A percentile compares a stretch with the other conserved stretches of the same genome.
Evolutionary conservation across 805 yeast genomes (phyloP).

Genomic region (Candida broadrunensis): DNA sequence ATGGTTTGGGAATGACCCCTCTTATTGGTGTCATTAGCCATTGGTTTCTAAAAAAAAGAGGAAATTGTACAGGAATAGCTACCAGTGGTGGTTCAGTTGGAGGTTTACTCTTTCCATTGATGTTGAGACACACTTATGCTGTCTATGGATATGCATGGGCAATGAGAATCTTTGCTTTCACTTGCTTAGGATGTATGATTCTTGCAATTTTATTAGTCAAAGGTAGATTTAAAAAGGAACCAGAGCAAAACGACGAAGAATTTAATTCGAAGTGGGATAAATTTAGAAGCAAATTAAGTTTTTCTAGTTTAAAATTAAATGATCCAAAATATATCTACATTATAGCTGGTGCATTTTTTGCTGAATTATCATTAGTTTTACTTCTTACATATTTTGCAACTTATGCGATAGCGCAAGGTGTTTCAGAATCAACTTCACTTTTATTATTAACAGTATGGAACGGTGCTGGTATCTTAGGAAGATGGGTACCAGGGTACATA

Average conservation of each 20-base stretch:
- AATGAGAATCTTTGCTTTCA: constrained; percentile 44
- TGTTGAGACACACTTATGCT: constrained; percentile 44
- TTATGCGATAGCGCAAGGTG: constrained; percentile 31
- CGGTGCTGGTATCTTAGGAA: constrained; percentile 26
- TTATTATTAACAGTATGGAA: constrained; percentile 27
- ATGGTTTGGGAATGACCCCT: constrained; percentile 61
- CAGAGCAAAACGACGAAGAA: neutral
- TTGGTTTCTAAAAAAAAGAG: constrained; percentile 60
- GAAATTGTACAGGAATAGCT: constrained; percentile 55
- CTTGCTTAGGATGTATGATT: constrained; percentile 23
- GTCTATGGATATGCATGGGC: constrained; percentile 58
- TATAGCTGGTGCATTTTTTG: constrained; percentile 28
- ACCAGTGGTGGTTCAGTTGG: constrained; percentile 69
- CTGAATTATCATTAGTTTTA: constrained; percentile 26
- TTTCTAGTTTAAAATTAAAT: constrained; percentile 9
- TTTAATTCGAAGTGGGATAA: constrained; percentile 3
- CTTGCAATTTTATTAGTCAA: constrained; percentile 21
- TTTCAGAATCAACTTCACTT: constrained; percentile 23
- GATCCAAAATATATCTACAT: constrained; percentile 23
- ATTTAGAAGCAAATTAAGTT: constrained; percentile 3
- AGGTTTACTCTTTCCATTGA: constrained; percentile 58
- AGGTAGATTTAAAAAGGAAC: constrained; percentile 18
- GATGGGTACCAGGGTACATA: constrained; percentile 28
- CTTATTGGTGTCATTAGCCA: constrained; percentile 61
- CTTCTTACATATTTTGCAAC: constrained; percentile 31